Percentiles rank a stretch among this genome's conserved stretches.
Conservation (phyloP, 2,329 filamentous ascomycete genomes). For the Stachybotrys chartarum region DNA sequence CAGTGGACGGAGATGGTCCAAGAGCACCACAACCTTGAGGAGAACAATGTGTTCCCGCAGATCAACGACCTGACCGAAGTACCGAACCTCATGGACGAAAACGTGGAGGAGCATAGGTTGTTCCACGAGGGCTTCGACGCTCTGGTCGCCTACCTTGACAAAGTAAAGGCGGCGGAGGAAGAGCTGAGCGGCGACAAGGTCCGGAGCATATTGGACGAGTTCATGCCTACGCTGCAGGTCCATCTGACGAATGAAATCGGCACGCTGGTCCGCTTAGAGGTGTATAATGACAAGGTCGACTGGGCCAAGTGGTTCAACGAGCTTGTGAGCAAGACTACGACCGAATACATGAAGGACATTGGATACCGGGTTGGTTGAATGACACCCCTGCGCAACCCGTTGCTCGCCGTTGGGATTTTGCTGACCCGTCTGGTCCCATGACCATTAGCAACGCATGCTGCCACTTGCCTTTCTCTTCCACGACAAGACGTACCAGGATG, state of each 20-base stretch:
- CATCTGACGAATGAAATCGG: constrained; percentile 33
- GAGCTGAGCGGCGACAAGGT: constrained; percentile 23
- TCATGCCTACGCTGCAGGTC: constrained; percentile 22
- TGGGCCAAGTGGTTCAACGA: constrained; percentile 23
- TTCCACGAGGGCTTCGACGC: constrained; percentile 27
- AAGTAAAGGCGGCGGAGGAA: constrained; percentile 16
- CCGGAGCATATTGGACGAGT: constrained; percentile 22
- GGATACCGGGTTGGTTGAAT: constrained; percentile 8
- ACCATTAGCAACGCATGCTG: constrained; percentile 10
- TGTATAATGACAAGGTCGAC: constrained; percentile 25
- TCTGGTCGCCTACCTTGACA: constrained; percentile 23
- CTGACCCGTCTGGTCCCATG: neutral
- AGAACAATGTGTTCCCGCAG: constrained; percentile 28
- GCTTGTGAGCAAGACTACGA: constrained; percentile 5
- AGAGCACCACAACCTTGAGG: constrained; percentile 32
- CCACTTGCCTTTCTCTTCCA: constrained; percentile 17
- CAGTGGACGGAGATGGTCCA: constrained; percentile 24
- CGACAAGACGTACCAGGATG: constrained; percentile 17
- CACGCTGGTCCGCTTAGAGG: constrained; percentile 23
- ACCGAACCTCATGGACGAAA: constrained; percentile 30
- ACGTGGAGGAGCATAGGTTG: constrained; percentile 31
- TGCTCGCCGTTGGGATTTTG: neutral
- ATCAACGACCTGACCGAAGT: constrained; percentile 26
- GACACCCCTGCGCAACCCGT: neutral
- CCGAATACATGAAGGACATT: constrained; percentile 8